These are phyloP conservation scores for Suhomyces tanzawaensis DNA, from an alignment of 805 yeast genomes.

Conservation along the genomic window DNA sequence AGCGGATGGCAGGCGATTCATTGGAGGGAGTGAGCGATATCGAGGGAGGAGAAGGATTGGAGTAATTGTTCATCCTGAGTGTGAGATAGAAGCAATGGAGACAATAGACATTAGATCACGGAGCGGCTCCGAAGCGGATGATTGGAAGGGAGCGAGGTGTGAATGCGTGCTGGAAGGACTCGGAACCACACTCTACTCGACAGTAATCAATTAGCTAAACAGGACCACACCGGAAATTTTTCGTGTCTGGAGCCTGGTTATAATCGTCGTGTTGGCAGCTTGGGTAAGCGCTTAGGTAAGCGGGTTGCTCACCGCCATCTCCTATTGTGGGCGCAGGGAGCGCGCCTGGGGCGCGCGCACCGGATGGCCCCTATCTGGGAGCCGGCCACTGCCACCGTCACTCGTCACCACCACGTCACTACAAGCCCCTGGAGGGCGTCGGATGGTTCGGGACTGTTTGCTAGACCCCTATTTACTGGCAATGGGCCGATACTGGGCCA, in stretches of 20 bases:
- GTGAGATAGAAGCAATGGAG: neutral
- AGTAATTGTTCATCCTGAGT: slow-evolving; percentile 5
- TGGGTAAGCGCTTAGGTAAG: slow-evolving; percentile 4
- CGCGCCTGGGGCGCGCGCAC: too few species aligned
- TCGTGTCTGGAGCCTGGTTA: slow-evolving; percentile 2
- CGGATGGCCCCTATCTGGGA: too few species aligned
- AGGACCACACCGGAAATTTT: neutral
- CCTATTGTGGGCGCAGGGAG: slow-evolving; percentile 4
- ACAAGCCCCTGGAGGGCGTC: too few species aligned
- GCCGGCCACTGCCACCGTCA: too few species aligned
- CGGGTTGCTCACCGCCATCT: neutral
- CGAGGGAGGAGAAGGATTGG: slow-evolving; percentile 30
- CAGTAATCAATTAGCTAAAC: neutral
- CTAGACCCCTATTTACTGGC: too few species aligned
- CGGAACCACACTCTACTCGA: neutral
- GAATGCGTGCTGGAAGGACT: neutral
- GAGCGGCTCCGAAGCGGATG: neutral
- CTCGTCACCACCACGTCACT: too few species aligned
- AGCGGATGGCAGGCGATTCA: slow-evolving; percentile 21
- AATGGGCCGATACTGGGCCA: too few species aligned
- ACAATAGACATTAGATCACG: neutral
- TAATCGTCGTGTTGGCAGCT: slow-evolving; percentile 2
- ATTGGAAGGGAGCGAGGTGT: neutral
- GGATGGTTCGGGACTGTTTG: too few species aligned
- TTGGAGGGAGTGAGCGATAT: slow-evolving; percentile 28